A percentile compares a stretch with the other conserved stretches of the same genome.
Conservation (phyloP, 2,329 filamentous ascomycete species). For the Colletotrichum sp. region DNA sequence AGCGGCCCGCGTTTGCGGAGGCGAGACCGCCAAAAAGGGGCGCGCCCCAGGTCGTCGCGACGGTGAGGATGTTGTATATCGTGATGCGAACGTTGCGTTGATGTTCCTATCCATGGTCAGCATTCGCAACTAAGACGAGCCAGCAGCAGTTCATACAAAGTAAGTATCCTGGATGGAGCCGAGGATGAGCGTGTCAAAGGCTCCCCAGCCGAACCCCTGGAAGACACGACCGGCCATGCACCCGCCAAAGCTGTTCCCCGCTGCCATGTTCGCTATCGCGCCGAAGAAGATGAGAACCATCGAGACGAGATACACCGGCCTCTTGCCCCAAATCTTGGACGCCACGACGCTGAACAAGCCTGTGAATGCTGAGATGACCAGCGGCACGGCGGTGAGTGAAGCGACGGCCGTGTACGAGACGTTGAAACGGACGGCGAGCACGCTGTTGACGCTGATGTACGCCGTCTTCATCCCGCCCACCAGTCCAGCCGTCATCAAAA, state of each 20-base stretch:
- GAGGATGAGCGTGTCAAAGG: slow-evolving; percentile 59
- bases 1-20: slow-evolving; percentile 44
- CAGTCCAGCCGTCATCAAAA: slow-evolving; percentile 52
- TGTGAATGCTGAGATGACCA: slow-evolving; percentile 53
- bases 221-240: slow-evolving; percentile 59
- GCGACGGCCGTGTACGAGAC: slow-evolving; percentile 53
- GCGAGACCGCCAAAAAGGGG: slow-evolving; percentile 59
- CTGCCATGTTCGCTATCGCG: slow-evolving; percentile 54
- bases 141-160: slow-evolving; percentile 48
- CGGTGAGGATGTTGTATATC: slow-evolving; percentile 48
- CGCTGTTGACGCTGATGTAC: slow-evolving; percentile 52
- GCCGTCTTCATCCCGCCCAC: slow-evolving; percentile 60
- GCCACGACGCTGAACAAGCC: slow-evolving; percentile 48
- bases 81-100: slow-evolving; percentile 52
- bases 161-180: slow-evolving; percentile 62
- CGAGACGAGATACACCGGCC: slow-evolving; percentile 57
- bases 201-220: slow-evolving; percentile 64
- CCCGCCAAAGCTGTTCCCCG: slow-evolving; percentile 44
- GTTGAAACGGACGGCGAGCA: slow-evolving; percentile 45
- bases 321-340: slow-evolving; percentile 55
- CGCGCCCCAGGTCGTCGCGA: slow-evolving; percentile 56
- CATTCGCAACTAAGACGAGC: neutral
- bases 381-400: slow-evolving; percentile 57
- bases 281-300: slow-evolving; percentile 52
- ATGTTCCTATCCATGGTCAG: slow-evolving; percentile 51